Evolutionary conservation across 2,329 filamentous ascomycete species (phyloP), one percentile per base, ranked within the genome.

Genomic region (Mycogone perniciosa): DNA sequence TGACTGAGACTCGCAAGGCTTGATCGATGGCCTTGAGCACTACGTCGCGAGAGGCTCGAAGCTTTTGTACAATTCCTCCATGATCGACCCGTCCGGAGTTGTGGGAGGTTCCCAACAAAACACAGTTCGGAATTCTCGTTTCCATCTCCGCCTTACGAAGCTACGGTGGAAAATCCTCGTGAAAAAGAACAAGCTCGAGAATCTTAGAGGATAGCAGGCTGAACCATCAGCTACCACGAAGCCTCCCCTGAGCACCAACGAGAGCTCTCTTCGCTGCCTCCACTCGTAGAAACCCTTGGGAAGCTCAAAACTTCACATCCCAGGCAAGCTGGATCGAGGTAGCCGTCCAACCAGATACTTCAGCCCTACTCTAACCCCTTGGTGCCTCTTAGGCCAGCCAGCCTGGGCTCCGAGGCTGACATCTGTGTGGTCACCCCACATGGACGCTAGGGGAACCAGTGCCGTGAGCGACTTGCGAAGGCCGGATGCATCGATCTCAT

Each of bases 231-330:
- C 56, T 59, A 52, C 48, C 44, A 59, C 56, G 51, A 53, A 50
- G 51, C 49, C 37, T 31, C 13, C 8, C 35, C 34, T 30, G 31
- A 54, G 40, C 54, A 56, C 54, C 55, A 51, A 54, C 53, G 52
- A 54, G 50, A 53, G 52, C 30, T 48, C 44, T 45, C 27, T n/a
- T 31, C 26, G 40, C 33, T 38, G 51, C 51, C 50, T 55, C 46
- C 51, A 50, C 52, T 50, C 39, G 13, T 38, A 50, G 40, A 47
- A 48, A 50, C 53, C 52, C 48, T 43, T 57, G 51, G 50, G 53
- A 54, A 59, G 57, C 57, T 58, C 55, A 59, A 56, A 59, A 48
- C 56, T 57, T 50, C 53, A 48, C 46, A 54, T 41, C 52, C 52
- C 41, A 42, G 52, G 44, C 52, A 45, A 54, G 52, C 52, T 54